Base-by-base conservation (phyloP, 1,139 yeast species). In the Blastobotrys capitulatus region DNA sequence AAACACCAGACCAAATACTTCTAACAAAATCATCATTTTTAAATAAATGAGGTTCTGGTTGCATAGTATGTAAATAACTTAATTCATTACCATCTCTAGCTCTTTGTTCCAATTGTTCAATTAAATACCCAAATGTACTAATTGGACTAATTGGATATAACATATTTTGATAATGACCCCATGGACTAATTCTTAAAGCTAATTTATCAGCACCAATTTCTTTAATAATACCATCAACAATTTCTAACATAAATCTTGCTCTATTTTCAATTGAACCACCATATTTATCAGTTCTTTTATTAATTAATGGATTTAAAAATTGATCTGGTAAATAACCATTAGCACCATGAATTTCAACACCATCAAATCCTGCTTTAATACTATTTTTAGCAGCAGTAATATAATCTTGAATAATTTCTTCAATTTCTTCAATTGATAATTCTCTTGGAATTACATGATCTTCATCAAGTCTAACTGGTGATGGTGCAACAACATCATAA, bases 261-360 rank as follows among this genome's bases (percentile, higher is more conserved):
- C 88, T 73, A 68, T 83, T 83, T 62, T 81, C 87, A 55, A 82
- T 72, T 8, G 78, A 70, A 2, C 87, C 86, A 55, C 87, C 88
- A 63, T 82, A 83, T 62, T 79, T 72, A 60, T 82, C 88, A n/a
- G 83, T 78, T 63, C 89, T 74, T 52, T 72, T 60, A 67, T 84
- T 84, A 3, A 18, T n/a, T n/a, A 35, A n/a, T 4, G 20, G 38
- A 18, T 35, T 35, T 12, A 35, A 35, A 35, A 35, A 16, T 16
- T 35, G 18, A 35, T 18, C 38, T 35, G 38, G 38, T 35, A 35
- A 35, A 35, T 19, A 35, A 6, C 38, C 89, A 65, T 83, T 81
- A n/a, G 88, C 90, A 40, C 69, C 71, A 59, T 83, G 90, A 50
- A 84, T 61, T 64, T 84, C 87, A 39, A 84, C 75, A 55, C 80